phyloP scores from a whole-genome alignment of 2,329 filamentous ascomycete species.

The Penicillium paneum region DNA sequence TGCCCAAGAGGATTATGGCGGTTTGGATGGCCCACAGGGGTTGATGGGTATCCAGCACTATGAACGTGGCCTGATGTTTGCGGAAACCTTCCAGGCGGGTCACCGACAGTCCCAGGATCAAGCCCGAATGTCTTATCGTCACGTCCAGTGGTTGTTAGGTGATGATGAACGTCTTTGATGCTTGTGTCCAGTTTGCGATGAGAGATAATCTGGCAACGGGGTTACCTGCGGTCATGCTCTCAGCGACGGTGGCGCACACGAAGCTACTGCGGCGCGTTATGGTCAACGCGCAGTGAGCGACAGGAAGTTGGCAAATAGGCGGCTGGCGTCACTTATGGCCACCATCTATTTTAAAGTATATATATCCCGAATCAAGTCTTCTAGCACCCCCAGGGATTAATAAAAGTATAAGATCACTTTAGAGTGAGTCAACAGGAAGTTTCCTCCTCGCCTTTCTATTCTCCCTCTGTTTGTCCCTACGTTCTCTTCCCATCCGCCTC shows the following conservation, averaged over 20 bases:
- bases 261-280: too few relatives aligned
- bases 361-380: background rate
- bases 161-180: slow-evolving; percentile 2
- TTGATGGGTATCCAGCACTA: slow-evolving; percentile 68
- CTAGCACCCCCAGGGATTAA: background rate
- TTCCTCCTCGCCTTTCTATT: background rate
- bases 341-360: background rate
- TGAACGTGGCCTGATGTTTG: slow-evolving; percentile 74
- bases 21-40: slow-evolving; percentile 63
- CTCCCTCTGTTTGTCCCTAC: too few relatives aligned
- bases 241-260: too few relatives aligned
- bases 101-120: slow-evolving; percentile 59
- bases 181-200: too few relatives aligned
- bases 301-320: background rate
- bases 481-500: too few relatives aligned
- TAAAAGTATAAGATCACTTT: background rate
- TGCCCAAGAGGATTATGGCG: slow-evolving; percentile 56
- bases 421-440: background rate
- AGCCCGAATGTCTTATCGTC: slow-evolving; percentile 65
- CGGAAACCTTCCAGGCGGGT: slow-evolving; percentile 42
- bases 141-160: slow-evolving; percentile 48
- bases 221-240: too few relatives aligned
- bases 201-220: background rate
- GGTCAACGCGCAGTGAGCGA: too few relatives aligned
- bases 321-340: background rate